A percentile compares a stretch with the other conserved stretches of the same genome.
These are phyloP conservation scores for Zygotorulaspora mrakii DNA, from an alignment of 1,139 yeast genomes.

Conservation along the genomic window DNA sequence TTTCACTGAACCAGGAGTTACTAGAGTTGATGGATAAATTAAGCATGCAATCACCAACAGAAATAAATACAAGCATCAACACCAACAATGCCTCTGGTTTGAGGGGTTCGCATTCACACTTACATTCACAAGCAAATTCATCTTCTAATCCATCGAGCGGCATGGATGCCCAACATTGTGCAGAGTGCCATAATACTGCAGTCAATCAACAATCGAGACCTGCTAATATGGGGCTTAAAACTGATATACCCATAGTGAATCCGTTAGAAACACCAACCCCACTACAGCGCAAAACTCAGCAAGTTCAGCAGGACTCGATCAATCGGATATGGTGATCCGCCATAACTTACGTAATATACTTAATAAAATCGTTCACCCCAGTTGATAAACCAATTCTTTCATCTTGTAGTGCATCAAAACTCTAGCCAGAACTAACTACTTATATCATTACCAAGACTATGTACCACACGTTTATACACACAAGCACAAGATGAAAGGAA, in stretches of 20 bases:
- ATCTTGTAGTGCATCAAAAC: too few relatives aligned
- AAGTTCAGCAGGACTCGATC: conserved; percentile 12
- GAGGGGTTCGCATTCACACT: background rate
- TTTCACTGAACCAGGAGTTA: conserved; percentile 31
- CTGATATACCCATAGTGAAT: conserved; percentile 10
- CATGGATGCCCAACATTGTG: conserved; percentile 11
- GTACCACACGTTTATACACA: too few relatives aligned
- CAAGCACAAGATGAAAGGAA: too few relatives aligned
- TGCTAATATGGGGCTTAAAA: conserved; percentile 4
- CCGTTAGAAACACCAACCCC: conserved; percentile 19
- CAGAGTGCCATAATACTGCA: conserved; percentile 13
- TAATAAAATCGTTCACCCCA: too few relatives aligned
- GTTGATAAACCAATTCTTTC: too few relatives aligned
- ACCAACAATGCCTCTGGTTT: too few relatives aligned
- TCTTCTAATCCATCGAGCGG: background rate
- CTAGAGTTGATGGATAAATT: conserved; percentile 23
- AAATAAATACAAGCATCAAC: conserved; percentile 2
- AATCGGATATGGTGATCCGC: conserved; percentile 14
- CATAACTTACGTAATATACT: background rate
- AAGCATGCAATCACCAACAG: conserved; percentile 8
- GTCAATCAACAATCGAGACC: background rate
- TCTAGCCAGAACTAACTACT: too few relatives aligned
- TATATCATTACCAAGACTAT: too few relatives aligned
- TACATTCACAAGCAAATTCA: background rate
- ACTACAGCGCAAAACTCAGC: conserved; percentile 11